Evolutionary conservation across 2,329 filamentous ascomycete genomes (phyloP).

Genomic region (Zymoseptoria ardabiliae): DNA sequence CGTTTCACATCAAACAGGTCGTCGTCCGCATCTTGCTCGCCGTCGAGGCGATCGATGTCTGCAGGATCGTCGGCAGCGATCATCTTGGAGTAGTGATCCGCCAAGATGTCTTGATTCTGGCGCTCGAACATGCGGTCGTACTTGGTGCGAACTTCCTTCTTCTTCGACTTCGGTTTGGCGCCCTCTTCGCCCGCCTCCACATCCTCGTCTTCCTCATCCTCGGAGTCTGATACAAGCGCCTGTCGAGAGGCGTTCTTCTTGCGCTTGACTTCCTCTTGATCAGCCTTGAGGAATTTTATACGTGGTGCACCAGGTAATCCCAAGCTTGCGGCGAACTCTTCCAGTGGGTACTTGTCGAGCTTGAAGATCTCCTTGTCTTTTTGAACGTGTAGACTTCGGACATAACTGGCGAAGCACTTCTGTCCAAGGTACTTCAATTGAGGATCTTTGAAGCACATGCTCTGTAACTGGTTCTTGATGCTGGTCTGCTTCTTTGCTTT

Average conservation of each 20-base stretch:
- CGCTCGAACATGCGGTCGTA: slow-evolving; percentile 98
- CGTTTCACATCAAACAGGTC: slow-evolving; percentile 88
- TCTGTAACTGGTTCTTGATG: slow-evolving; percentile 78
- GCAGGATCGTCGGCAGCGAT: slow-evolving; percentile 54
- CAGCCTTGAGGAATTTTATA: slow-evolving; percentile 87
- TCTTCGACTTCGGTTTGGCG: slow-evolving; percentile 41
- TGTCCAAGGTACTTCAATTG: slow-evolving; percentile 92
- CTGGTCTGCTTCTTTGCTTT: slow-evolving; percentile 82
- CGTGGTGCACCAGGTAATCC: slow-evolving; percentile 86
- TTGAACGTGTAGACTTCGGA: slow-evolving; percentile 76
- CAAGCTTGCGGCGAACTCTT: slow-evolving; percentile 76
- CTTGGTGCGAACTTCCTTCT: slow-evolving; percentile 77
- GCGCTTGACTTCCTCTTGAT: slow-evolving; percentile 77
- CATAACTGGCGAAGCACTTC: slow-evolving; percentile 90
- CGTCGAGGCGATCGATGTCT: slow-evolving; percentile 28
- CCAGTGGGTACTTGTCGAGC: slow-evolving; percentile 71
- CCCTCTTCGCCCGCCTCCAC: slow-evolving; percentile 47
- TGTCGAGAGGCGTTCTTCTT: slow-evolving; percentile 74
- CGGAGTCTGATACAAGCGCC: slow-evolving; percentile 49
- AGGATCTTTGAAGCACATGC: slow-evolving; percentile 91
- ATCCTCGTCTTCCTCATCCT: slow-evolving; percentile 54
- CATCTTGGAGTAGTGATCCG: slow-evolving; percentile 87
- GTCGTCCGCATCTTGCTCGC: slow-evolving; percentile 43
- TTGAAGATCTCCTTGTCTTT: slow-evolving; percentile 90
- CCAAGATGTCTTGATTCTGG: slow-evolving; percentile 89